Evolutionary conservation across 2,329 filamentous ascomycete species (phyloP).

Genomic region (Macrophomina tecta): DNA sequence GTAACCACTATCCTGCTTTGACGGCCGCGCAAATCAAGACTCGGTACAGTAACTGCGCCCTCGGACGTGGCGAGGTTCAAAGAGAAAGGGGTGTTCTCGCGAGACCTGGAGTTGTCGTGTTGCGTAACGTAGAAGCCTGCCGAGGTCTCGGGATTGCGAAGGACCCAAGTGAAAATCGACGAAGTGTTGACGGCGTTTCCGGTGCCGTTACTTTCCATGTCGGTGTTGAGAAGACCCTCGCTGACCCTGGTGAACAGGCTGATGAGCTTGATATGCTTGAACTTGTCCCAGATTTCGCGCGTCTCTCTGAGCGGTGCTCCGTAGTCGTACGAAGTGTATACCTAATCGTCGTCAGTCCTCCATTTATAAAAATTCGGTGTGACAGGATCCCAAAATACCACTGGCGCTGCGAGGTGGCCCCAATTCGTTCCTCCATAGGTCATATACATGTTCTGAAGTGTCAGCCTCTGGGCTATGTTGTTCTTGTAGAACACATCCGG

Average conservation of each 20-base stretch:
- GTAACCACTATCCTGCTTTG: constrained; percentile 68
- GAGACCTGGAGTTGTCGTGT: constrained; percentile 60
- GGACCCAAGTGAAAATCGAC: constrained; percentile 60
- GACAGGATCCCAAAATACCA: constrained; percentile 32
- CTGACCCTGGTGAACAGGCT: constrained; percentile 66
- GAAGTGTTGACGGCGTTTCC: constrained; percentile 59
- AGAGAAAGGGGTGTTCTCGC: constrained; percentile 59
- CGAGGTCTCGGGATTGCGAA: constrained; percentile 64
- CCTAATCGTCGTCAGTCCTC: too few relatives aligned
- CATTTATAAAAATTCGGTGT: too few relatives aligned
- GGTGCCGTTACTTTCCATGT: constrained; percentile 58
- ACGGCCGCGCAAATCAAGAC: constrained; percentile 64
- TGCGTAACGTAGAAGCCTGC: constrained; percentile 65
- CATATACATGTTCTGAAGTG: constrained; percentile 69
- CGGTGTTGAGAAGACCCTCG: constrained; percentile 61
- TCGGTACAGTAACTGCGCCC: constrained; percentile 61
- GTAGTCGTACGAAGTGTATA: constrained; percentile 67
- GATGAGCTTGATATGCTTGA: constrained; percentile 67
- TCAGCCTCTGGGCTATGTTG: constrained; percentile 65
- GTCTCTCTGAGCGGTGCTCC: constrained; percentile 66
- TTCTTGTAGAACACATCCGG: constrained; percentile 70
- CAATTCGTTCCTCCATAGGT: constrained; percentile 69
- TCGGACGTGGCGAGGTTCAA: constrained; percentile 62
- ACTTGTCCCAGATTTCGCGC: constrained; percentile 64
- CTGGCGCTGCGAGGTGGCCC: constrained; percentile 64